phyloP scores from a whole-genome alignment of 768 basidiomycete species.

The Tremella mesenterica region DNA sequence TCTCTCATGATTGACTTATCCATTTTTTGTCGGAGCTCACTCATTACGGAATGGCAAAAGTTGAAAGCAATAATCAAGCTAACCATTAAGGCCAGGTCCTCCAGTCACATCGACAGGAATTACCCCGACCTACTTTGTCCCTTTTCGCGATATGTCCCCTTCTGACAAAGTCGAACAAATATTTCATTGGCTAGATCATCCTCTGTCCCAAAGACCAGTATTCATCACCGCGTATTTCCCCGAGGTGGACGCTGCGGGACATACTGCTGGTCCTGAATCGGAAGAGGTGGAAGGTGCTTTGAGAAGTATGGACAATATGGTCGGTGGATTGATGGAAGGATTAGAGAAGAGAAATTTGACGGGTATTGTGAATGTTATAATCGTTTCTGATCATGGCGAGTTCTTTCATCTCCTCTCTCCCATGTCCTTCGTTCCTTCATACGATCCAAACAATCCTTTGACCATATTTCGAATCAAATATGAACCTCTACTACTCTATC shows the following conservation, averaged over 20 bases:
- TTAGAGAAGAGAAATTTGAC: conserved; percentile 64
- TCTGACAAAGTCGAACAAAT: conserved; percentile 70
- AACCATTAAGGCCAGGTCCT: conserved; percentile 64
- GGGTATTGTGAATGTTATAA: conserved; percentile 75
- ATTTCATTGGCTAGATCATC: conserved; percentile 72
- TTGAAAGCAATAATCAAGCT: neutral
- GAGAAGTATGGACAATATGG: conserved; percentile 61
- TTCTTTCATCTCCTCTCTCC: neutral
- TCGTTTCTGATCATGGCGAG: conserved; percentile 51
- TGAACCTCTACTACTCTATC: too few relatives aligned
- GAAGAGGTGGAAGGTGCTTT: conserved; percentile 54
- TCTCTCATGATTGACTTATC: too few relatives aligned
- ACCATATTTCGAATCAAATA: too few relatives aligned
- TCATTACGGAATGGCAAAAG: too few relatives aligned
- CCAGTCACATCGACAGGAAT: conserved; percentile 59
- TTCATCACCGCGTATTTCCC: conserved; percentile 57
- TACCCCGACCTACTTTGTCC: conserved; percentile 65
- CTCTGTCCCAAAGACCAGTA: conserved; percentile 61
- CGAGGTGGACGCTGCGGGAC: conserved; percentile 13
- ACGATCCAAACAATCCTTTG: too few relatives aligned
- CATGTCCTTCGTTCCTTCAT: too few relatives aligned
- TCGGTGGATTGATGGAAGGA: conserved; percentile 57
- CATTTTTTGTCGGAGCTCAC: too few relatives aligned
- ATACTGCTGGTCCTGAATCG: conserved; percentile 18
- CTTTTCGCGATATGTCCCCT: conserved; percentile 57